Evolutionary conservation across 31 red algal genomes (phyloP).

Genomic region (Asparagopsis taxiformis): DNA sequence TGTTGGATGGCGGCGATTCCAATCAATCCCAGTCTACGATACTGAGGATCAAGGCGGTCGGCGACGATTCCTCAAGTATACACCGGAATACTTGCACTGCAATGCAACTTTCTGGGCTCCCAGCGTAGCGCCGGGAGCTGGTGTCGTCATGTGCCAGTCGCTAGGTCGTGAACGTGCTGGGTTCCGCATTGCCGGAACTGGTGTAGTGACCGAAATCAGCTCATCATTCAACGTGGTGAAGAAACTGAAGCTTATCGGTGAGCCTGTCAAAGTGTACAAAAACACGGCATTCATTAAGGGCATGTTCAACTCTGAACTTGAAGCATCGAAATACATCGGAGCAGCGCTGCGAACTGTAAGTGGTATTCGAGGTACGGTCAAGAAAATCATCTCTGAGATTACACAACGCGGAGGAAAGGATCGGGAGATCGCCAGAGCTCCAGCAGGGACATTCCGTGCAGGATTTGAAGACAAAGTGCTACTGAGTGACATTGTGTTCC

Average conservation of each 20-base stretch:
- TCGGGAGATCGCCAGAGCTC: conserved; percentile 71
- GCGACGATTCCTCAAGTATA: conserved; percentile 94
- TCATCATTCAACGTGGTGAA: conserved; percentile 86
- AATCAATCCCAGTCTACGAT: conserved; percentile 88
- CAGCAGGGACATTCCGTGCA: conserved; percentile 97
- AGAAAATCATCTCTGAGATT: conserved; percentile 78
- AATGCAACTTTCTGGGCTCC: conserved; percentile 93
- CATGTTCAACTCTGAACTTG: conserved; percentile 99
- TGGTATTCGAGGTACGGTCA: conserved; percentile 94
- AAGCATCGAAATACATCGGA: conserved; percentile 96
- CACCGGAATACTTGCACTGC: conserved; percentile 98
- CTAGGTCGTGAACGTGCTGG: conserved; percentile 77
- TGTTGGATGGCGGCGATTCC: conserved; percentile 97
- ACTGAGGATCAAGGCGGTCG: conserved; percentile 86
- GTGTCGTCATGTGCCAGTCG: conserved; percentile 83
- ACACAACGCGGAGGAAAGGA: conserved; percentile 38
- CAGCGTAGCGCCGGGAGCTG: conserved; percentile 75
- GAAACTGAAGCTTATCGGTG: conserved; percentile 98
- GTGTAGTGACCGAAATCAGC: conserved; percentile 87
- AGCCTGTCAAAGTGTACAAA: conserved; percentile 87
- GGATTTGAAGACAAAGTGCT: conserved; percentile 98
- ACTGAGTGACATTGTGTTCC: conserved; percentile 96
- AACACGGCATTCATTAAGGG: conserved; percentile 99
- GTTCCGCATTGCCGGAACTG: conserved; percentile 90
- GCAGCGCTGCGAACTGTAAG: conserved; percentile 89